Evolutionary conservation across 1,139 yeast species (phyloP).

Genomic region (Kodamaea derodonti): DNA sequence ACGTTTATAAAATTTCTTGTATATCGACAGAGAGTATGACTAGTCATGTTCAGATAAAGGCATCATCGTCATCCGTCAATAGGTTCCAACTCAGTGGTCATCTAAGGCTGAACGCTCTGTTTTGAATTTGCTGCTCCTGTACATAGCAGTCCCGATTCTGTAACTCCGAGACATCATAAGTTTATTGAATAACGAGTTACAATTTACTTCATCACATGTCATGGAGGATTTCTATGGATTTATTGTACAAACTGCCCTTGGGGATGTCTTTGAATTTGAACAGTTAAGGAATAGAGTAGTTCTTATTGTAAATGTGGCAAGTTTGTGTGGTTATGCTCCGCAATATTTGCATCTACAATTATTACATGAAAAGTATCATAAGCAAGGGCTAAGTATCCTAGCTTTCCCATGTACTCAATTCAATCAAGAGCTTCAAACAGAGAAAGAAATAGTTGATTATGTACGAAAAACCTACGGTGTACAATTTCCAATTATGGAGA

Average conservation of each 20-base stretch:
- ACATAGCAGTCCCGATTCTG: no score
- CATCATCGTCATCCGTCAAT: no score
- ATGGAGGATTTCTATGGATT: background rate
- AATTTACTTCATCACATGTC: background rate
- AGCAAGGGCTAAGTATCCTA: slow-evolving; percentile 29
- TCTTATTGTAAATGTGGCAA: slow-evolving; percentile 43
- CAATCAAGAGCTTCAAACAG: slow-evolving; percentile 69
- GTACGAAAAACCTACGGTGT: slow-evolving; percentile 66
- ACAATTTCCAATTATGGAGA: slow-evolving; percentile 37
- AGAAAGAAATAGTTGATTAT: slow-evolving; percentile 58
- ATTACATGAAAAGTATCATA: slow-evolving; percentile 29
- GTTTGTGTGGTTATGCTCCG: slow-evolving; percentile 43
- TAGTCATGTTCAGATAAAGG: no score
- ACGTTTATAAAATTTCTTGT: no score
- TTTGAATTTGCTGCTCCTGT: no score
- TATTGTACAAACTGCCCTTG: slow-evolving; percentile 2
- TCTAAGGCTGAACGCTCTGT: no score
- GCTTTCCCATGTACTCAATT: slow-evolving; percentile 48
- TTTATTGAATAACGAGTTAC: background rate
- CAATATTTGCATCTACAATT: slow-evolving; percentile 35
- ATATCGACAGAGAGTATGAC: no score
- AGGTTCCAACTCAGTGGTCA: no score
- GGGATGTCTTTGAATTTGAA: slow-evolving; percentile 13
- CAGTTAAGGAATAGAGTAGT: slow-evolving; percentile 31
- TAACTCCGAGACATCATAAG: no score